Base-by-base conservation (phyloP, 2,329 filamentous ascomycete species). In the Arthrobotrys entomopaga region DNA sequence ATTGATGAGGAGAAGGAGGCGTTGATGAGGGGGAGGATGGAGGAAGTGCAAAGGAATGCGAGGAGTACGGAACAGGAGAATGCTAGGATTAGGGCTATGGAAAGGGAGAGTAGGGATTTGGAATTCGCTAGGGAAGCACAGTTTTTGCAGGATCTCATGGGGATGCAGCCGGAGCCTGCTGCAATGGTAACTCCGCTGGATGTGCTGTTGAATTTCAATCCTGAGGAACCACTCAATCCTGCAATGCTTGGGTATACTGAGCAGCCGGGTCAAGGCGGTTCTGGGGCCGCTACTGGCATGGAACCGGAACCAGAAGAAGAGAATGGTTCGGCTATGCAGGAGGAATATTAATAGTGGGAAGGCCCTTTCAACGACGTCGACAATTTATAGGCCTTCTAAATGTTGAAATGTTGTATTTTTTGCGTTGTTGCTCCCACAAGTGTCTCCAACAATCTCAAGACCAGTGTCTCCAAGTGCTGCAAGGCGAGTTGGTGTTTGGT, bases 361-460 rank as follows among this genome's bases (percentile, higher is more conserved):
- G 29, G 29, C 7, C 29, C 29, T 2, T 8, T 34, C 29, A 34
- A 34, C 5, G 10, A 34, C 5, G n/a, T n/a, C n/a, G 29, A 34
- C 29, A 34, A 34, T 34, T 8, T 5, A 34, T 34, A 50, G 22
- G 1, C 19, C n/a, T 2, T 22, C 11, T 10, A 13, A 50, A 50
- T 42, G 11, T n/a, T n/a, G 29, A 19, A 22, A 22, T 26, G 54
- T 58, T 58, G 54, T 19, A 58, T 46, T 58, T 58, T 58, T 22
- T 43, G 54, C 20, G 54, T 58, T 58, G 54, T 50, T 1, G 22
- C 13, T 53, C 15, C 11, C 1, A 5, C 3, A 34, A 7, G 2
- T 34, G 29, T 1, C 10, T 6, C 29, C 24, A 26, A 34, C 29
- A 34, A 46, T 46, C 42, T n/a, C 34, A 40, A 40, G 34, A 40